phyloP scores from a whole-genome alignment of 108 stramenopile species.

The Aurantiochytrium sp. region DNA sequence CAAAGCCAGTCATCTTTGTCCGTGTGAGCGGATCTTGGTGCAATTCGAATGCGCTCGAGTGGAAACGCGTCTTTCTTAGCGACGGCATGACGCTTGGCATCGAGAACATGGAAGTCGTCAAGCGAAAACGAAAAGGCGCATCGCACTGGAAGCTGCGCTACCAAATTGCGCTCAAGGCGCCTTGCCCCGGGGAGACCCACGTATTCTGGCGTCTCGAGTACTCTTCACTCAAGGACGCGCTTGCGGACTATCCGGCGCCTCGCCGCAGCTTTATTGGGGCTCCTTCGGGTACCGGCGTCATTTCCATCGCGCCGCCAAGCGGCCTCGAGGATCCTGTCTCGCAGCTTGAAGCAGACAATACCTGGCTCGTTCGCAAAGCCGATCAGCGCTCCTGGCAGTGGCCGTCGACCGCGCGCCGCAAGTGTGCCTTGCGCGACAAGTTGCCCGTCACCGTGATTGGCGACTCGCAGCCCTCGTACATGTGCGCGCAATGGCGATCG shows the following conservation, averaged over 20 bases:
- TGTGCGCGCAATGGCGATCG: background rate
- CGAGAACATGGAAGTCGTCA: background rate
- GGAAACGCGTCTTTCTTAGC: background rate
- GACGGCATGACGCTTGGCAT: background rate
- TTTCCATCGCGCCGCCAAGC: background rate
- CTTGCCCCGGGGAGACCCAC: background rate
- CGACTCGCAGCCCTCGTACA: background rate
- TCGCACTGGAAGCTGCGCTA: background rate
- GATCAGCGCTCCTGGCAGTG: background rate
- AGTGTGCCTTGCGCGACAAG: background rate
- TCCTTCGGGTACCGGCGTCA: background rate
- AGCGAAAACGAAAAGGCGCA: background rate
- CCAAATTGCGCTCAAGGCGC: background rate
- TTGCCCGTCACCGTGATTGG: background rate
- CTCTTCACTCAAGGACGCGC: background rate
- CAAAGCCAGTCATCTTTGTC: background rate
- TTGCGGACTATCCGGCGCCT: background rate
- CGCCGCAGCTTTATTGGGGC: background rate
- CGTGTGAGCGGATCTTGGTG: background rate
- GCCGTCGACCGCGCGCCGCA: background rate
- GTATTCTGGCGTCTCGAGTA: background rate
- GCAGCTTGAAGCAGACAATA: background rate
- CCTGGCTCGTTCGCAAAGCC: background rate
- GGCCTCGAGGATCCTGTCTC: background rate
- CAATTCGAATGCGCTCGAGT: background rate